Percentiles rank a stretch among this genome's conserved stretches.
Conservation (phyloP, 306 rosid genomes). For the Fragaria iinumae region DNA sequence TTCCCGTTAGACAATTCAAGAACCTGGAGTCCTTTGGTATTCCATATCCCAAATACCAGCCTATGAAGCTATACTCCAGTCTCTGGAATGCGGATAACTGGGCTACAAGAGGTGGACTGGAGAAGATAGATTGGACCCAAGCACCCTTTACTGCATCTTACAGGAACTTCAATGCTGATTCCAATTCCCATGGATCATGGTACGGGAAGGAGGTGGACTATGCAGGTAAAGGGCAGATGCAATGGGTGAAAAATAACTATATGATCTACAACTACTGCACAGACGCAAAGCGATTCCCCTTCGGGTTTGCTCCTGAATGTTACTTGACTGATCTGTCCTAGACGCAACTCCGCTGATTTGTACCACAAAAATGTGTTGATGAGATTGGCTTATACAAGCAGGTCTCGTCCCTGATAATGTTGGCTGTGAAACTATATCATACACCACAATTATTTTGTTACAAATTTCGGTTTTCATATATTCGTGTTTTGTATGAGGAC, state of each 20-base stretch:
- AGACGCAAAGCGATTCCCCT: slow-evolving; percentile 31
- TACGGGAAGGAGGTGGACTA: slow-evolving; percentile 23
- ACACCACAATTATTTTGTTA: background rate
- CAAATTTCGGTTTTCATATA: background rate
- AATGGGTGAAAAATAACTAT: slow-evolving; percentile 28
- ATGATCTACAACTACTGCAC: slow-evolving; percentile 49
- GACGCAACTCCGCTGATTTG: background rate
- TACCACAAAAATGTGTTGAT: background rate
- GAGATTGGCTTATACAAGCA: background rate
- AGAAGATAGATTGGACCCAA: slow-evolving; percentile 35
- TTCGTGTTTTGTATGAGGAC: too few species aligned
- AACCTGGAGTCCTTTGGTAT: slow-evolving; percentile 26
- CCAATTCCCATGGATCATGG: slow-evolving; percentile 21
- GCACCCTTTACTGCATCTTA: slow-evolving; percentile 35
- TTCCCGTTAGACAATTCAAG: slow-evolving; percentile 39
- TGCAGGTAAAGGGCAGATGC: slow-evolving; percentile 16
- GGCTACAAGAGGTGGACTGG: slow-evolving; percentile 40
- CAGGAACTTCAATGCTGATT: slow-evolving; percentile 18
- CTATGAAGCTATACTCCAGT: slow-evolving; percentile 42
- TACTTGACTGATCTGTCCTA: slow-evolving; percentile 1
- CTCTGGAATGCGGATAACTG: slow-evolving; percentile 46
- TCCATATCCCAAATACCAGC: slow-evolving; percentile 29
- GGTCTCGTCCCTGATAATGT: background rate
- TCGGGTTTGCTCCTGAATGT: slow-evolving; percentile 43
- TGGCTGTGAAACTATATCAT: background rate